Evolutionary conservation across 495 filamentous ascomycete genomes (phyloP).

Genomic region (Durotheca rogersii): DNA sequence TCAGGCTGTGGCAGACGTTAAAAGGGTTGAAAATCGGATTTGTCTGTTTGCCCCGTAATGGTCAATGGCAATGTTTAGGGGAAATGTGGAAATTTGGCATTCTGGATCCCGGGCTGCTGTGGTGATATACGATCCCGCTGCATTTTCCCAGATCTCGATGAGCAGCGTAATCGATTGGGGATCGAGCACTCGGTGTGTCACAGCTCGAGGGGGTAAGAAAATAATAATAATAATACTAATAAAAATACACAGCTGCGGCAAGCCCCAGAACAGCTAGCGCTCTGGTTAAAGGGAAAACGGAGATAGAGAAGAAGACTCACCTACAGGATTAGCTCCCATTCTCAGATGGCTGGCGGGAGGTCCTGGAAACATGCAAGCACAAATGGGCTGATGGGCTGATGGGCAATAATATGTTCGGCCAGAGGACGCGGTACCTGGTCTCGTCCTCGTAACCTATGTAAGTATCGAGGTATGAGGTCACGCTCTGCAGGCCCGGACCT

Average conservation of each 20-base stretch:
- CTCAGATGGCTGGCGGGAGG: conserved; percentile 15
- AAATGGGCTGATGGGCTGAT: conserved; percentile 31
- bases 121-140: conserved; percentile 34
- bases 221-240: too few relatives aligned
- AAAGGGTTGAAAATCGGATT: conserved; percentile 25
- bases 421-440: conserved; percentile 23
- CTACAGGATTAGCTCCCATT: conserved; percentile 25
- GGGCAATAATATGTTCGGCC: conserved; percentile 29
- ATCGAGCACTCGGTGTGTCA: conserved; percentile 32
- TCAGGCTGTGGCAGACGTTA: conserved; percentile 33
- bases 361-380: conserved; percentile 29
- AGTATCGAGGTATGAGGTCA: conserved; percentile 31
- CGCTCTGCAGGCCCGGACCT: conserved; percentile 22
- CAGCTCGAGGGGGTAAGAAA: conserved; percentile 25
- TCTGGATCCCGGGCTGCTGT: conserved; percentile 29
- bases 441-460: too few relatives aligned
- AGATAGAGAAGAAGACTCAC: conserved; percentile 18
- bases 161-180: conserved; percentile 32
- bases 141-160: conserved; percentile 36
- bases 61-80: conserved; percentile 38
- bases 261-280: conserved; percentile 29
- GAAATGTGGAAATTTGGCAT: conserved; percentile 37
- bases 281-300: conserved; percentile 10
- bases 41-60: conserved; percentile 31
- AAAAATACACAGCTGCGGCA: conserved; percentile 21